Conservation (phyloP, 2,329 filamentous ascomycete species). For the Erysiphe pulchra region DNA sequence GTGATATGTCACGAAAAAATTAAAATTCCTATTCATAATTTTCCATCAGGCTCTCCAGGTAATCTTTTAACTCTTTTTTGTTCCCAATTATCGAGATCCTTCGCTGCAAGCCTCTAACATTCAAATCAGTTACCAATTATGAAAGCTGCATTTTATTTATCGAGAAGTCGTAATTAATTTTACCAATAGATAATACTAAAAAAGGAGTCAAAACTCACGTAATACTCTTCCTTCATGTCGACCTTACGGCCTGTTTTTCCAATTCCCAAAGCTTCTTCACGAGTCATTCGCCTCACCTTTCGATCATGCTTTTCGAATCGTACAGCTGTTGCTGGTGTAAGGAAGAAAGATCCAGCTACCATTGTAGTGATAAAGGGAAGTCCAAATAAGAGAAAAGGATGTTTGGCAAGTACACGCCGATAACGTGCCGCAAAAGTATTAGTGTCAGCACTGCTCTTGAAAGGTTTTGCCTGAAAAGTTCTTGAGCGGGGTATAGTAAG, state of each 20-base stretch:
- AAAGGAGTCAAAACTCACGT: slow-evolving; percentile 27
- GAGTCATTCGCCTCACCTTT: slow-evolving; percentile 60
- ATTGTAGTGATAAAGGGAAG: slow-evolving; percentile 80
- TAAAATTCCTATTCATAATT: neutral
- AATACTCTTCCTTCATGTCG: slow-evolving; percentile 68
- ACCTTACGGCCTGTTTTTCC: slow-evolving; percentile 44
- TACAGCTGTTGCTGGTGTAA: slow-evolving; percentile 81
- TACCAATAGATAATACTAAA: neutral
- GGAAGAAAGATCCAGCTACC: slow-evolving; percentile 73
- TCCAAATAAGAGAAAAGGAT: slow-evolving; percentile 81
- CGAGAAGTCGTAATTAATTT: neutral
- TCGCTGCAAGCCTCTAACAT: slow-evolving; percentile 47
- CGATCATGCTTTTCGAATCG: slow-evolving; percentile 85
- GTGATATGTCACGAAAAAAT: too few species aligned
- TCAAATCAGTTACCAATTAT: slow-evolving; percentile 2
- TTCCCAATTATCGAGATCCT: slow-evolving; percentile 89
- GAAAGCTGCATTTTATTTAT: neutral
- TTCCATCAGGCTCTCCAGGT: slow-evolving; percentile 68
- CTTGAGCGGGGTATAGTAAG: neutral
- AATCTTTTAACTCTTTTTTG: slow-evolving; percentile 82
- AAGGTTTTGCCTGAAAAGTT: slow-evolving; percentile 42
- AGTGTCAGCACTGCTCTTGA: slow-evolving; percentile 36
- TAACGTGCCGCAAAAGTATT: slow-evolving; percentile 52
- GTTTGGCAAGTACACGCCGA: slow-evolving; percentile 44
- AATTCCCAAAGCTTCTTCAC: slow-evolving; percentile 68